phyloP scores from a whole-genome alignment of 352 stramenopile genomes.

The Pelagophyceae sp. region DNA sequence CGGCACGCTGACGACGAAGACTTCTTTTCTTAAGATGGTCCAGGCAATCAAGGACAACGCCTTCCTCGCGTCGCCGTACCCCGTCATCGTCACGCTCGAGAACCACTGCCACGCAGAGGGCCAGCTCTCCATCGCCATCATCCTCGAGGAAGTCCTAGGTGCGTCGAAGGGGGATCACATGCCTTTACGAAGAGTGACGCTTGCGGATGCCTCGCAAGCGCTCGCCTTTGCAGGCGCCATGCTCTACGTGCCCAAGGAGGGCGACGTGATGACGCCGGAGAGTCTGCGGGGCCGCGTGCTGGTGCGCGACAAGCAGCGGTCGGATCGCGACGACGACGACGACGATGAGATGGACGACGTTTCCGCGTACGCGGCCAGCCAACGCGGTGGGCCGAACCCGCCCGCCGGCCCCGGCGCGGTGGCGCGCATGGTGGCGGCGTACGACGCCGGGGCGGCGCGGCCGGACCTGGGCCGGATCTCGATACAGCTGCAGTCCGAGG shows the following conservation, averaged over 20 bases:
- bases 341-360: constrained; percentile 21
- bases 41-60: constrained; percentile 47
- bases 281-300: constrained; percentile 17
- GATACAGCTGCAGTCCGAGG: constrained; percentile 19
- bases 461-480: no score
- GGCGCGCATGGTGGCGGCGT: background rate
- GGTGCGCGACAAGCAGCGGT: constrained; percentile 26
- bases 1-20: constrained; percentile 71
- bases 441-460: background rate
- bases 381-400: background rate
- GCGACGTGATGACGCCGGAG: constrained; percentile 3
- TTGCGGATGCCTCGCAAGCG: no score
- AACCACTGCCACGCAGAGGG: constrained; percentile 51
- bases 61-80: constrained; percentile 39
- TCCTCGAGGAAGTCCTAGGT: constrained; percentile 28
- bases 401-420: background rate
- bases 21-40: constrained; percentile 70
- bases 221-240: no score
- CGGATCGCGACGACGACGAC: constrained; percentile 37
- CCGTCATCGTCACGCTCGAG: constrained; percentile 52
- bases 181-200: no score
- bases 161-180: constrained; percentile 4
- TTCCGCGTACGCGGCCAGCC: no score
- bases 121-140: constrained; percentile 44
- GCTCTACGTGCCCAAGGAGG: no score